Percentiles rank a stretch among this genome's conserved stretches.
These are phyloP conservation scores for Penicillium decumbens DNA, from an alignment of 2,329 filamentous ascomycete species.

Conservation along the genomic window DNA sequence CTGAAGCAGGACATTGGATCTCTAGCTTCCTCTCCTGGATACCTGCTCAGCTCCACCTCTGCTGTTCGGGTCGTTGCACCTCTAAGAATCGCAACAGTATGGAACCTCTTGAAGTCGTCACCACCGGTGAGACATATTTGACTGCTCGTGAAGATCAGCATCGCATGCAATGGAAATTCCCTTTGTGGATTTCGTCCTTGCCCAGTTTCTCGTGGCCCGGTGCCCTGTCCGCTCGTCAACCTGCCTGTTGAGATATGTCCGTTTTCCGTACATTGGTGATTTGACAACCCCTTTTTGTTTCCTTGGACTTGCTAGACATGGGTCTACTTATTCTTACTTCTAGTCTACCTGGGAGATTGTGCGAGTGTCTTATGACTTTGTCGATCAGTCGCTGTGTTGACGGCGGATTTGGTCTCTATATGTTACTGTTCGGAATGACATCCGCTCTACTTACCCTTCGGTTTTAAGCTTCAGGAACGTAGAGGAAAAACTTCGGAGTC, in stretches of 20 bases:
- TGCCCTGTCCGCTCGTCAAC: neutral
- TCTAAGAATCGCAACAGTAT: neutral
- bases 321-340: neutral
- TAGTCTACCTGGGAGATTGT: neutral
- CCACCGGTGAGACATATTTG: conserved; percentile 16
- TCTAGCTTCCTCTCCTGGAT: conserved; percentile 5
- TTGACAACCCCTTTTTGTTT: neutral
- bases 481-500: neutral
- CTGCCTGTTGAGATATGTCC: neutral
- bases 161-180: neutral
- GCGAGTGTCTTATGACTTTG: neutral
- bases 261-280: neutral
- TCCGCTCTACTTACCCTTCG: neutral
- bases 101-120: conserved; percentile 4
- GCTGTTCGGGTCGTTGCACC: conserved; percentile 1
- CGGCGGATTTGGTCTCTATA: neutral
- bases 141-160: conserved; percentile 11
- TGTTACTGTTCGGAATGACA: neutral
- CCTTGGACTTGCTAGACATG: neutral
- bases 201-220: neutral
- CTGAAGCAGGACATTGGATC: neutral
- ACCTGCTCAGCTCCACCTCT: conserved; percentile 6
- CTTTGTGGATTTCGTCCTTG: neutral
- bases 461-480: no score
- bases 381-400: neutral